Evolutionary conservation across 495 filamentous ascomycete genomes (phyloP), one percentile per base, ranked within the genome.

Genomic region (Jackrogersella multiformis): DNA sequence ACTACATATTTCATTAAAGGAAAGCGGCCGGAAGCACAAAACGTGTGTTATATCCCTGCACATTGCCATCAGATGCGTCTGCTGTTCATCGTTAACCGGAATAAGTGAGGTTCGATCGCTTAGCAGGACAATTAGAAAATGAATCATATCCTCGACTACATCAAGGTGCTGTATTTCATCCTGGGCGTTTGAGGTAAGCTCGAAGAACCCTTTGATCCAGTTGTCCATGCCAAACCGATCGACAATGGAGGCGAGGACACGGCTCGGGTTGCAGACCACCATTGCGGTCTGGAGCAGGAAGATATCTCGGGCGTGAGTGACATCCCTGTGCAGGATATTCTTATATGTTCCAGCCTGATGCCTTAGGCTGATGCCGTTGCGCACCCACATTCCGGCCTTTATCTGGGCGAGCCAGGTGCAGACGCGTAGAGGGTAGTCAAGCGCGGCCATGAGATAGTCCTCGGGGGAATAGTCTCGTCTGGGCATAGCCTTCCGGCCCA

Each of bases 351-450:
- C 89, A 77, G 93, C 93, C 74, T 99, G 95, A 74, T 99, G 95
- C 12, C 92, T 88, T 44, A 99, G 86, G 74, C 93, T 97, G 67
- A 97, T 88, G 7, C 95, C 95, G 73, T 99, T 99, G 32, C 95
- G 89, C 36, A 99, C 96, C 95, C 95, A 99, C 91, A 97, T 95
- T 13, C 91, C 91, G 2, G 93, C 92, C 75, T 96, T 96, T 88
- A 98, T 98, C 79, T 99, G 96, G 1, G 94, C 91, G 18, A 99
- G 80, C 95, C 95, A 99, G 8, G 91, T 93, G 76, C 93, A 97
- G 2, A 97, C 93, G 34, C 95, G 85, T 5, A 99, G 82, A 2
- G 95, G 94, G 73, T 91, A 96, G 74, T 99, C 95, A 71, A 98
- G 97, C 65, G 92, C 87, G 0, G 91, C 88, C 73, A 97, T 87